phyloP scores from a whole-genome alignment of 2,329 filamentous ascomycete species.

The Diaporthe destruens region DNA sequence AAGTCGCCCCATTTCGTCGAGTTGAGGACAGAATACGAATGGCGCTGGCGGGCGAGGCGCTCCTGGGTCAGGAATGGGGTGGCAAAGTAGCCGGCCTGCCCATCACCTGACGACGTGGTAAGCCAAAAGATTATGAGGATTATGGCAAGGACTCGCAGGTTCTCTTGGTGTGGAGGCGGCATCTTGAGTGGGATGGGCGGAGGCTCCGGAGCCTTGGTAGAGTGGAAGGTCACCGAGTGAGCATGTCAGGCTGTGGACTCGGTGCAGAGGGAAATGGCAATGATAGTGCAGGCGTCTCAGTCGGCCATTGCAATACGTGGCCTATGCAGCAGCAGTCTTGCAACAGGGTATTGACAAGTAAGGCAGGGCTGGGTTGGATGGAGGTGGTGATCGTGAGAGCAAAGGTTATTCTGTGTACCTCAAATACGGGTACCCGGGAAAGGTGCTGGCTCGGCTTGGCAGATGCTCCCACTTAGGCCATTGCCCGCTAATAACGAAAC shows the following conservation, averaged over 20 bases:
- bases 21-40: conserved; percentile 67
- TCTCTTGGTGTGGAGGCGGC: conserved; percentile 60
- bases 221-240: conserved; percentile 31
- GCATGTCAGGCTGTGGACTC: conserved; percentile 32
- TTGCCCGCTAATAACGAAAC: conserved; percentile 18
- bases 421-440: not conserved
- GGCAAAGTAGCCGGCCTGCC: conserved; percentile 56
- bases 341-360: not conserved
- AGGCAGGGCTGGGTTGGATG: not conserved
- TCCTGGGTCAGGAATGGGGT: conserved; percentile 57
- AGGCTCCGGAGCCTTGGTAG: conserved; percentile 34
- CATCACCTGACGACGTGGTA: conserved; percentile 56
- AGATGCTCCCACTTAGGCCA: not conserved
- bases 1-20: conserved; percentile 72
- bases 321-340: not conserved
- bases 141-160: conserved; percentile 57
- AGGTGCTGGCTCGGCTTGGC: conserved; percentile 9
- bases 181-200: conserved; percentile 52
- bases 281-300: not conserved
- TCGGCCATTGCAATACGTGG: not conserved
- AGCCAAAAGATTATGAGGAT: conserved; percentile 61
- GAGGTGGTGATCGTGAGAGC: conserved; percentile 12
- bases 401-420: not conserved
- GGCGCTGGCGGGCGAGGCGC: conserved; percentile 64
- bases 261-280: too few species aligned